Evolutionary conservation across 176 grass and related monocot species (phyloP), one percentile per base, ranked within the genome.

Genomic region (Carex scoparia): DNA sequence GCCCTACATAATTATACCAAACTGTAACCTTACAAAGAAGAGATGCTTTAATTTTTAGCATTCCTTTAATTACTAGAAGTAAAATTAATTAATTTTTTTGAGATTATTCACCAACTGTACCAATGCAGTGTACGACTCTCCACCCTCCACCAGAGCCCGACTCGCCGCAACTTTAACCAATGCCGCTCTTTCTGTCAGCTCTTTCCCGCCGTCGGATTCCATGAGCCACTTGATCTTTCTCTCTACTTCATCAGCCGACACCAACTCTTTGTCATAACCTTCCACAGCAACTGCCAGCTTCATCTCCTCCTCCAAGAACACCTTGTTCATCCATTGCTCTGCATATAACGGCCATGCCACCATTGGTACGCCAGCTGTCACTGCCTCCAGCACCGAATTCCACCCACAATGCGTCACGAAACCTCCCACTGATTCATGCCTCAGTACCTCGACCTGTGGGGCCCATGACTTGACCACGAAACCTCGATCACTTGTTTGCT

Each of bases 281-380:
- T 87, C 56, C 23, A 90, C 57, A 1, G 64, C 85, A 15, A 84
- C 80, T 11, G 88, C 85, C 30, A 84, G 13, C 64, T 42, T 80
- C 88, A 90, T 83, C 67, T 90, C 84, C 61, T 90, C 79, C 61
- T 86, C 88, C 61, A 89, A 65, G 79, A 89, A 86, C 42, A 89
- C 88, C 57, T 78, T 88, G 80, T 88, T 88, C 58, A 88, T 84
- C 42, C 86, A 83, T 10, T 88, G 86, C 69, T 84, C 86, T 3
- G 86, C 86, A 57, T 88, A 88, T 11, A 88, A 77, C 2, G 86
- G 86, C 86, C 86, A 88, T 37, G 81, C 86, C 16, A 88, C 14
- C 86, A 88, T 88, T 0, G 86, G 81, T 46, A 88, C 81, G 8
- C 86, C 86, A n/a, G 81, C 80, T 67, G n/a, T 86, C 49, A 86